These are phyloP conservation scores for Neurospora sp. DNA, from an alignment of 2,329 filamentous ascomycete species.

Conservation along the genomic window DNA sequence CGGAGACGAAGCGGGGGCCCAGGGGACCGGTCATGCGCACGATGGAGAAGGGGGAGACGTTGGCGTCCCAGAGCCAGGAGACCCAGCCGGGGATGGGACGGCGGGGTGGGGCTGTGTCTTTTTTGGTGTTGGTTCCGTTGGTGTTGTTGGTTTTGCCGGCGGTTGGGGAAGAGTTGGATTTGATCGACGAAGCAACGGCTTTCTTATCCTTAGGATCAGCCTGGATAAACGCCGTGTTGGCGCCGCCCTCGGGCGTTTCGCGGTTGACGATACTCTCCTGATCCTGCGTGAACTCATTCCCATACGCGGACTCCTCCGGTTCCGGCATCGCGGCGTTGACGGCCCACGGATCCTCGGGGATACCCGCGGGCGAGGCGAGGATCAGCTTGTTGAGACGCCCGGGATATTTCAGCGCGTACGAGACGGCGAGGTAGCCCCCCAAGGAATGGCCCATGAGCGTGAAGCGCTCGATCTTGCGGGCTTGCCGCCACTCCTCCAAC, in stretches of 20 bases:
- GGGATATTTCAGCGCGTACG: constrained; percentile 93
- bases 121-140: constrained; percentile 19
- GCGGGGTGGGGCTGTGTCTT: constrained; percentile 26
- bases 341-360: constrained; percentile 90
- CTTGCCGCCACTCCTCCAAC: constrained; percentile 87
- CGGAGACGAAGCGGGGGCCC: constrained; percentile 83
- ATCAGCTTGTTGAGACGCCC: constrained; percentile 93
- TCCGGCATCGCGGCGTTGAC: constrained; percentile 73
- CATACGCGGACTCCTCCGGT: constrained; percentile 60
- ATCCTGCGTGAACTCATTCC: constrained; percentile 72
- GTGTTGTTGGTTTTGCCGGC: constrained; percentile 14
- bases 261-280: constrained; percentile 42
- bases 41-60: constrained; percentile 88
- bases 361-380: constrained; percentile 84
- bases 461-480: constrained; percentile 83
- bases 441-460: constrained; percentile 89
- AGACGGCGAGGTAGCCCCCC: constrained; percentile 88
- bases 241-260: constrained; percentile 17
- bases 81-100: constrained; percentile 74
- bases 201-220: constrained; percentile 19
- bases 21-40: constrained; percentile 82
- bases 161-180: too few species aligned
- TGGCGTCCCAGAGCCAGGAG: constrained; percentile 91
- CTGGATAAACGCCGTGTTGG: constrained; percentile 22
- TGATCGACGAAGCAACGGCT: constrained; percentile 14